Conservation (phyloP, 1,284 basidiomycete genomes). For the Heterobasidion parviporum region DNA sequence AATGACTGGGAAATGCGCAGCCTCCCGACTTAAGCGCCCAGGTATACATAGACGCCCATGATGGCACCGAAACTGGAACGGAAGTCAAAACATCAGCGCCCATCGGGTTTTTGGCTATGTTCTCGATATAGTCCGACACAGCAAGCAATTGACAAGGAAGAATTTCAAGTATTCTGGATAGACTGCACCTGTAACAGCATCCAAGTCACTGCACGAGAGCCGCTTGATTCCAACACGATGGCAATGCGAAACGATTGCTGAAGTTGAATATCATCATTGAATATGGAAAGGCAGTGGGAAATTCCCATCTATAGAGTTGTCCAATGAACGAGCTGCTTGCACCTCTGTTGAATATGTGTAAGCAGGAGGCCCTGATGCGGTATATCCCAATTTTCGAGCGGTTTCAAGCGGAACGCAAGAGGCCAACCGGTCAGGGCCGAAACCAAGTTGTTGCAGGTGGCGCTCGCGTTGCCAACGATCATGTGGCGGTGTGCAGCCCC, state of each 20-base stretch:
- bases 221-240: no score
- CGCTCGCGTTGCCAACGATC: neutral
- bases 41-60: neutral
- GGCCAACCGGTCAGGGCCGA: neutral
- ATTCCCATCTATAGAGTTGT: no score
- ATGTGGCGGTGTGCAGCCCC: neutral
- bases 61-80: neutral
- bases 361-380: neutral
- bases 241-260: no score
- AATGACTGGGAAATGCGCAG: constrained; percentile 3
- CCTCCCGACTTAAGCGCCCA: neutral
- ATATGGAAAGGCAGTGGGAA: no score
- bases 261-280: no score
- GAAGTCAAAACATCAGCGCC: neutral
- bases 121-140: neutral
- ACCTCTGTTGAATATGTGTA: neutral
- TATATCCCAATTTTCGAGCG: neutral
- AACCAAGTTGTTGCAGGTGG: neutral
- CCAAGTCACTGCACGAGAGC: no score
- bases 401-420: neutral
- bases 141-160: neutral
- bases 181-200: no score
- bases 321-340: neutral
- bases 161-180: neutral
- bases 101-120: neutral